phyloP scores from a whole-genome alignment of 2,329 filamentous ascomycete species.

The Nemania serpens region DNA sequence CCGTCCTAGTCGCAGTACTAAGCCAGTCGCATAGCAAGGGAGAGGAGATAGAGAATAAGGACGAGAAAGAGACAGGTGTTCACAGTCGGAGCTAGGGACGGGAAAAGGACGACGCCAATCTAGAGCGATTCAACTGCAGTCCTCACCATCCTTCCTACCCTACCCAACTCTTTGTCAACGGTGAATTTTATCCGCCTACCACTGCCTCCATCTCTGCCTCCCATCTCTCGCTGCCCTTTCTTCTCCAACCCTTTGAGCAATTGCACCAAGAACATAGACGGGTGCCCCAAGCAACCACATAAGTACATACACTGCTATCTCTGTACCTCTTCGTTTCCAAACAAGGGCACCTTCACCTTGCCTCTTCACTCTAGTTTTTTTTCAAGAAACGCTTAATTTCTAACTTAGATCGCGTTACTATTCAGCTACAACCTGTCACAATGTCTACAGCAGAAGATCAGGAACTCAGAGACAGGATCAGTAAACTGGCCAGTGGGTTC shows the following conservation, averaged over 20 bases:
- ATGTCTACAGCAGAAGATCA: slow-evolving; percentile 50
- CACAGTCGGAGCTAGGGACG: not conserved
- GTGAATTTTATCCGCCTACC: slow-evolving; percentile 17
- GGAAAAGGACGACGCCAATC: not conserved
- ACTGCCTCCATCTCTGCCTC: not conserved
- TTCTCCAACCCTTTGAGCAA: slow-evolving; percentile 7
- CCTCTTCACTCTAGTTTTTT: not conserved
- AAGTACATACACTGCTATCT: not conserved
- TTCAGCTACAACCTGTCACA: slow-evolving; percentile 25
- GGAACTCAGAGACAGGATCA: slow-evolving; percentile 59
- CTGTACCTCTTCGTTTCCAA: not conserved
- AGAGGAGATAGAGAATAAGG: not conserved
- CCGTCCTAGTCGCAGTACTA: not conserved
- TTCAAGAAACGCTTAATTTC: slow-evolving; percentile 1
- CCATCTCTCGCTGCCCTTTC: not conserved
- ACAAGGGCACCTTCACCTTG: not conserved
- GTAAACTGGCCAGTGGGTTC: slow-evolving; percentile 54
- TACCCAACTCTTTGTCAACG: slow-evolving; percentile 17
- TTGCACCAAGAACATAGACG: not conserved
- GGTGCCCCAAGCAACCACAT: not conserved
- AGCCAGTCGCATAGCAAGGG: not conserved
- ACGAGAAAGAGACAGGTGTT: slow-evolving; percentile 3
- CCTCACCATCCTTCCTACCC: slow-evolving; percentile 1
- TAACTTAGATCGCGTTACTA: slow-evolving; percentile 24
- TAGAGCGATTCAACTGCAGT: not conserved